Conservation (phyloP, 768 basidiomycete genomes). For the Mycena belliarum region DNA sequence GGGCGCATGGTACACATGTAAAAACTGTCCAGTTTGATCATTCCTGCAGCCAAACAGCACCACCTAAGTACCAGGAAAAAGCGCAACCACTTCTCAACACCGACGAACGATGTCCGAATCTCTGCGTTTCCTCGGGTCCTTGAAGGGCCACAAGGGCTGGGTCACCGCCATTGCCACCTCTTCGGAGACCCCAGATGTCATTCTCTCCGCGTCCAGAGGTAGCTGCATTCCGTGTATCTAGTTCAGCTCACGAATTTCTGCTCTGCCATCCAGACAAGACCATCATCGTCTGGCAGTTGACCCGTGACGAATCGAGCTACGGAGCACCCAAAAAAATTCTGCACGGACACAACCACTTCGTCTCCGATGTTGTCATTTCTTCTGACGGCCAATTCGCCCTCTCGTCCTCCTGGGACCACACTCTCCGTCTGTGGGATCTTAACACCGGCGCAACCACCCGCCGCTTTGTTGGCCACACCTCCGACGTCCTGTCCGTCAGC, state of each 20-base stretch:
- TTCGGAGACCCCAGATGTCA: constrained; percentile 98
- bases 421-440: constrained; percentile 98
- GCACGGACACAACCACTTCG: constrained; percentile 99
- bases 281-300: constrained; percentile 99
- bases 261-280: constrained; percentile 81
- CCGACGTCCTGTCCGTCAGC: constrained; percentile 97
- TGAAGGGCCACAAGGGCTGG: constrained; percentile 95
- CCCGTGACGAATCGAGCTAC: constrained; percentile 87
- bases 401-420: constrained; percentile 99
- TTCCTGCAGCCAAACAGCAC: no score
- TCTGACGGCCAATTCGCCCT: constrained; percentile 99
- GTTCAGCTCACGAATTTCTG: constrained; percentile 27
- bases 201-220: constrained; percentile 98
- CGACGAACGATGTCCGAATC: constrained; percentile 70
- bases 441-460: constrained; percentile 96
- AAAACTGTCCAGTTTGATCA: no score
- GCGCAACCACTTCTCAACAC: constrained; percentile 2
- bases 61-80: no score
- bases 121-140: constrained; percentile 87
- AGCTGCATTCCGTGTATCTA: constrained; percentile 28
- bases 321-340: constrained; percentile 98
- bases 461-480: constrained; percentile 96
- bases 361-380: constrained; percentile 97
- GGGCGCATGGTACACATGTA: no score
- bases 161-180: constrained; percentile 98